phyloP scores from a whole-genome alignment of 345 rosid species.

The Cardamine resedifolia region DNA sequence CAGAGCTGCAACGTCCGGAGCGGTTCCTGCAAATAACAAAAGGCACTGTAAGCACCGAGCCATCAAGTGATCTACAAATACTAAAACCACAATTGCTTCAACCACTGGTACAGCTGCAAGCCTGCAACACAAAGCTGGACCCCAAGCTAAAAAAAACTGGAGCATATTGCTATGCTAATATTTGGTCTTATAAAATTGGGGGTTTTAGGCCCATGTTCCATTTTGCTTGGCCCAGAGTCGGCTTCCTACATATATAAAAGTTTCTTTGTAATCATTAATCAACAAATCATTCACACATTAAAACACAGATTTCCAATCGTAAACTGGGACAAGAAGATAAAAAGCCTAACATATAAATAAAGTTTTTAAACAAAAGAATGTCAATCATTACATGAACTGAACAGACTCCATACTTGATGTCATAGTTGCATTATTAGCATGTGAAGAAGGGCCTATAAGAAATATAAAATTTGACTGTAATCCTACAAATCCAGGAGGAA shows the following conservation, averaged over 20 bases:
- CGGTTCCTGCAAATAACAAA: too few species aligned
- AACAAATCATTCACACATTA: neutral
- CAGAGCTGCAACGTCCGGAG: too few species aligned
- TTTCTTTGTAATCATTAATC: neutral
- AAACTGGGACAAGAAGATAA: neutral
- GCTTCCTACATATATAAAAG: neutral
- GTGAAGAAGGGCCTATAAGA: too few species aligned
- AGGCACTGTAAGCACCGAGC: neutral
- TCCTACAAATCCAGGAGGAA: neutral
- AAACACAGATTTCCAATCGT: neutral
- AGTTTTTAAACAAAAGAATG: too few species aligned
- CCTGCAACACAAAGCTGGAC: too few species aligned
- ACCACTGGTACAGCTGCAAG: too few species aligned
- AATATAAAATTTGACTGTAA: too few species aligned
- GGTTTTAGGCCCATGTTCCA: neutral
- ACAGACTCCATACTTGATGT: slow-evolving; percentile 85
- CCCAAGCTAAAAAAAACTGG: too few species aligned
- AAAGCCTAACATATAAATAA: neutral
- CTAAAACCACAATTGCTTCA: too few species aligned
- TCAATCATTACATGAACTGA: too few species aligned
- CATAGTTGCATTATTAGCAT: too few species aligned
- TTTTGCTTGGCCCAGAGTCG: too few species aligned
- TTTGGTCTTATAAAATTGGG: neutral
- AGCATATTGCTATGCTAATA: neutral
- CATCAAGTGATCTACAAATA: neutral